Evolutionary conservation across 2,329 filamentous ascomycete genomes (phyloP).

Genomic region (Mariannaea elegans): DNA sequence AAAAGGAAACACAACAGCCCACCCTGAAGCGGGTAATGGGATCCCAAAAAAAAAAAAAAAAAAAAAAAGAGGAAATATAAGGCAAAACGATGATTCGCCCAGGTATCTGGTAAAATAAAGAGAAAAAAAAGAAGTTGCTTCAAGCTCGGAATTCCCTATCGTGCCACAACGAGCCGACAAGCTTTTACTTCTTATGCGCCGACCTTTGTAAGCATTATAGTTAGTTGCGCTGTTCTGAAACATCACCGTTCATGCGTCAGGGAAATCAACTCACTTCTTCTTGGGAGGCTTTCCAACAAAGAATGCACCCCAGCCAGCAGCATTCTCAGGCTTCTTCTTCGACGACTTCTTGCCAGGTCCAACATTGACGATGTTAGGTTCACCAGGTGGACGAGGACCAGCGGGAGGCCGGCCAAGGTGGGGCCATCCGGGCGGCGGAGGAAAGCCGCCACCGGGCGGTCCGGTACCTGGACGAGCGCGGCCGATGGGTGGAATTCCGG

Average conservation of each 20-base stretch:
- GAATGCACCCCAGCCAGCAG: slow-evolving; percentile 35
- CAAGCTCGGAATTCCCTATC: slow-evolving; percentile 29
- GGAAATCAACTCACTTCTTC: slow-evolving; percentile 42
- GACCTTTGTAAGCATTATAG: slow-evolving; percentile 14
- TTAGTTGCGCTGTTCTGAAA: slow-evolving; percentile 15
- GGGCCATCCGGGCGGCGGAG: slow-evolving; percentile 37
- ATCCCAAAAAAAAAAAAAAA: slow-evolving; percentile 17
- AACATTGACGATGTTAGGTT: slow-evolving; percentile 37
- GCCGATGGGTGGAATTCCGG: slow-evolving; percentile 20
- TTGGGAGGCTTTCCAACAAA: slow-evolving; percentile 42
- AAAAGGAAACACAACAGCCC: slow-evolving; percentile 29
- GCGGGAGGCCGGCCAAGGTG: slow-evolving; percentile 17
- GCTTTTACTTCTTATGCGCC: slow-evolving; percentile 34
- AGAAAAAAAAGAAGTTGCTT: slow-evolving; percentile 25
- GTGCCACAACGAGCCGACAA: slow-evolving; percentile 22
- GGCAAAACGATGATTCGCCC: slow-evolving; percentile 18
- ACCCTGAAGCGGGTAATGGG: slow-evolving; percentile 15
- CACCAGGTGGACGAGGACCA: background rate
- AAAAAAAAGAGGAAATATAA: slow-evolving; percentile 7
- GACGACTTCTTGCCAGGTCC: slow-evolving; percentile 30
- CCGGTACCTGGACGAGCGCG: slow-evolving; percentile 12
- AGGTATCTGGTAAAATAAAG: slow-evolving; percentile 39
- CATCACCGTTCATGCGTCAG: background rate
- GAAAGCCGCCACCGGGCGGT: slow-evolving; percentile 24
- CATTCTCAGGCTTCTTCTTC: slow-evolving; percentile 33